Evolutionary conservation across 106 monocot species (phyloP).

Genomic region (Platanthera zijinensis): DNA sequence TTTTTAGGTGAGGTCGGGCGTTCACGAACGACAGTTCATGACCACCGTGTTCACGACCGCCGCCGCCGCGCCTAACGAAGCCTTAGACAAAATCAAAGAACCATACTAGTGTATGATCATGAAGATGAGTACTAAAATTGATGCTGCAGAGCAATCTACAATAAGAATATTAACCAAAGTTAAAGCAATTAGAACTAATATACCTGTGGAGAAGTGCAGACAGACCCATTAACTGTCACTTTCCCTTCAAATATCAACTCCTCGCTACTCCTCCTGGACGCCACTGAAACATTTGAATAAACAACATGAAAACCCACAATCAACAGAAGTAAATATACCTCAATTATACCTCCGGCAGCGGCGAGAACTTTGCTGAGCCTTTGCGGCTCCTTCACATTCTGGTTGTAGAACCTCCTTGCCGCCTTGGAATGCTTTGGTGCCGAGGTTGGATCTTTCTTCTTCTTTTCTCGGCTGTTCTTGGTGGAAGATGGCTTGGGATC

Average conservation of each 20-base stretch:
- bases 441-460: slow-evolving; percentile 16
- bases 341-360: slow-evolving; percentile 74
- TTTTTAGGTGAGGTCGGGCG: too few relatives aligned
- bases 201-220: slow-evolving; percentile 91
- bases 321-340: background rate
- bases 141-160: background rate
- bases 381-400: slow-evolving; percentile 68
- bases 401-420: slow-evolving; percentile 90
- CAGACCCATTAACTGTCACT: slow-evolving; percentile 86
- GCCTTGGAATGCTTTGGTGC: slow-evolving; percentile 82
- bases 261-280: slow-evolving; percentile 79
- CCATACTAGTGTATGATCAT: background rate
- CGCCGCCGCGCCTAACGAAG: too few relatives aligned
- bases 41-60: too few relatives aligned
- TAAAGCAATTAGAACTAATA: background rate
- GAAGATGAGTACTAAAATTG: background rate
- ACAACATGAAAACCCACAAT: background rate
- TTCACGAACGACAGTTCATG: too few relatives aligned
- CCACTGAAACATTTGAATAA: slow-evolving; percentile 34
- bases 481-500: slow-evolving; percentile 23
- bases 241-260: slow-evolving; percentile 88
- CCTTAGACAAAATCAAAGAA: background rate
- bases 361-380: slow-evolving; percentile 83
- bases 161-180: background rate
- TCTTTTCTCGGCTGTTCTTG: slow-evolving; percentile 26